Conservation (phyloP, 2,329 filamentous ascomycete genomes). For the Botryotinia calthae region DNA sequence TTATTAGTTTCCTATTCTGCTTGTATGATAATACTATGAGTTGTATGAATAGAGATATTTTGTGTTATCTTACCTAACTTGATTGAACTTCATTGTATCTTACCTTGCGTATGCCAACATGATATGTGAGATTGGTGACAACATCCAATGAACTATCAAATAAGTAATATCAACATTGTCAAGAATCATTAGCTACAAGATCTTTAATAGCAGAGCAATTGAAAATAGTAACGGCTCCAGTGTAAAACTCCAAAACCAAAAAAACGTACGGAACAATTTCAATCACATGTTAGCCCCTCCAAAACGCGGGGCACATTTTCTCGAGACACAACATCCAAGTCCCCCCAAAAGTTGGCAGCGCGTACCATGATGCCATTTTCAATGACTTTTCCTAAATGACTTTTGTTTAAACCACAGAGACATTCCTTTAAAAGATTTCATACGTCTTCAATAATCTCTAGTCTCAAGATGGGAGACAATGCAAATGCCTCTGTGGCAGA, state of each 20-base stretch:
- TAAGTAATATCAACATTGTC: not conserved
- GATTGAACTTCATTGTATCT: not conserved
- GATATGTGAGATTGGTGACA: not conserved
- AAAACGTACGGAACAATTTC: not conserved
- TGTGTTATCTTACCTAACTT: not conserved
- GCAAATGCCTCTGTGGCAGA: not conserved
- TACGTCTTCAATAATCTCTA: not conserved
- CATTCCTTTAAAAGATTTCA: not conserved
- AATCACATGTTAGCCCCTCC: conserved; percentile 8
- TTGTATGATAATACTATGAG: not conserved
- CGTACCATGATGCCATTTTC: not conserved
- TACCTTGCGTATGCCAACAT: not conserved
- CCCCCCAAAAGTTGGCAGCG: conserved; percentile 11
- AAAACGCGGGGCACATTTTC: conserved; percentile 9
- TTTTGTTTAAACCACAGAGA: not conserved
- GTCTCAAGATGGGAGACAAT: not conserved
- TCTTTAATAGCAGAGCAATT: not conserved
- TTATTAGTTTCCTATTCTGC: not conserved
- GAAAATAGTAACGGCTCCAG: not conserved
- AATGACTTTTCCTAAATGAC: not conserved
- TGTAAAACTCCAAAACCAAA: not conserved
- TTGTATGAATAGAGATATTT: conserved; percentile 2
- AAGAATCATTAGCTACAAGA: too few relatives aligned
- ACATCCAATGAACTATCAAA: not conserved
- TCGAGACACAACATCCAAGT: not conserved